These are phyloP conservation scores for Pseudogymnoascus sp. DNA, from an alignment of 2,329 filamentous ascomycete genomes.

Conservation along the genomic window DNA sequence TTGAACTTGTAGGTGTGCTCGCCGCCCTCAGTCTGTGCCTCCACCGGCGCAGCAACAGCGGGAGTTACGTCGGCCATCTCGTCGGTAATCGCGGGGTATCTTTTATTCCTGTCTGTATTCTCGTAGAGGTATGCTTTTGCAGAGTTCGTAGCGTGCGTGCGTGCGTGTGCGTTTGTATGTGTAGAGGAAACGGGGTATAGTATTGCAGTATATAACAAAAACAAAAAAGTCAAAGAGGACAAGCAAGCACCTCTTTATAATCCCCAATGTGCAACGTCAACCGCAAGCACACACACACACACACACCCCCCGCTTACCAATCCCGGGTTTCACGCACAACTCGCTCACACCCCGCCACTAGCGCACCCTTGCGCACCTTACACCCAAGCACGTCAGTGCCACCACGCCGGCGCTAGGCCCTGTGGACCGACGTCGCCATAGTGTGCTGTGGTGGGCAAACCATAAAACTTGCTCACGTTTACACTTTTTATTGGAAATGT, in stretches of 20 bases:
- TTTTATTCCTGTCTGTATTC: no score
- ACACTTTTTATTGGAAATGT: no score
- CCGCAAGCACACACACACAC: no score
- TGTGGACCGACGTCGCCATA: neutral
- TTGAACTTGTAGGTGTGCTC: slow-evolving; percentile 88
- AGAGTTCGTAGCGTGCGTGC: neutral
- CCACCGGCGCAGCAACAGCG: neutral
- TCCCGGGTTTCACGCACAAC: neutral
- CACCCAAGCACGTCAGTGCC: neutral
- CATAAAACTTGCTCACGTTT: neutral
- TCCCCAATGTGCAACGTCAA: neutral
- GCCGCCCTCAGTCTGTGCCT: neutral
- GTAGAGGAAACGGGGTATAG: neutral
- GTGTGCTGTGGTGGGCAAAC: no score
- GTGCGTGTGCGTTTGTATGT: neutral
- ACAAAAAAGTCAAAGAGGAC: neutral
- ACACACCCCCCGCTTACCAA: neutral
- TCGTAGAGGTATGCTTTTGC: neutral
- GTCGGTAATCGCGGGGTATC: neutral
- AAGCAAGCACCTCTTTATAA: neutral
- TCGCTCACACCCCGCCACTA: neutral
- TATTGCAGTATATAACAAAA: no score
- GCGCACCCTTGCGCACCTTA: neutral
- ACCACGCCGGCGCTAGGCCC: neutral
- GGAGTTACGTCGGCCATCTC: neutral